These are phyloP conservation scores for Monosporascus cannonballus DNA, from an alignment of 2,329 filamentous ascomycete genomes.

Conservation along the genomic window DNA sequence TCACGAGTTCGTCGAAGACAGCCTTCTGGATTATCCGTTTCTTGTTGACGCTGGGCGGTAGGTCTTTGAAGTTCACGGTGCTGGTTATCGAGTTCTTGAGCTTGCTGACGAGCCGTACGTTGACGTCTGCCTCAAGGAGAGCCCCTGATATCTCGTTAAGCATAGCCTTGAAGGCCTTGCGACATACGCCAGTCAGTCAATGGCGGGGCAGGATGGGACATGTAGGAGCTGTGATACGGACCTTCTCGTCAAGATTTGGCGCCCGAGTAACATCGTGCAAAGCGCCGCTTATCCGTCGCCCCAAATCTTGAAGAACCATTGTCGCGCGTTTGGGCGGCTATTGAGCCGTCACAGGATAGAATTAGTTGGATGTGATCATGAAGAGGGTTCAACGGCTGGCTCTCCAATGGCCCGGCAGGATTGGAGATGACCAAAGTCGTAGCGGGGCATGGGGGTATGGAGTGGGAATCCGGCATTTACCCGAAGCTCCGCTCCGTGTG, in stretches of 20 bases:
- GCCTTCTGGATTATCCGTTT: slow-evolving; percentile 97
- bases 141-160: slow-evolving; percentile 96
- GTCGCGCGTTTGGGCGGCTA: slow-evolving; percentile 12
- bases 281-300: slow-evolving; percentile 95
- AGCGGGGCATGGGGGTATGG: too few species aligned
- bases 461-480: too few species aligned
- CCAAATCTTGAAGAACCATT: slow-evolving; percentile 99
- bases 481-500: too few species aligned
- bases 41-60: slow-evolving; percentile 90
- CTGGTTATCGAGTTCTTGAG: slow-evolving; percentile 89
- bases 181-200: slow-evolving; percentile 36
- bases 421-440: too few species aligned
- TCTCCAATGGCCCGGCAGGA: too few species aligned
- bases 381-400: too few species aligned
- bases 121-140: slow-evolving; percentile 94
- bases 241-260: slow-evolving; percentile 94
- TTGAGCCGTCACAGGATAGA: slow-evolving; percentile 1
- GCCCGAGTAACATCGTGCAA: slow-evolving; percentile 89
- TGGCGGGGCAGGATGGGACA: slow-evolving; percentile 3
- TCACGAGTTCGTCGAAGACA: slow-evolving; percentile 94
- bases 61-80: slow-evolving; percentile 89
- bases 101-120: slow-evolving; percentile 84
- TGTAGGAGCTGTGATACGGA: slow-evolving; percentile 27
- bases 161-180: slow-evolving; percentile 94
- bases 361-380: background rate